Evolutionary conservation across 164 flowering plant species (phyloP), one percentile per base, ranked within the genome.

Genomic region (Warburgia ugandensis): DNA sequence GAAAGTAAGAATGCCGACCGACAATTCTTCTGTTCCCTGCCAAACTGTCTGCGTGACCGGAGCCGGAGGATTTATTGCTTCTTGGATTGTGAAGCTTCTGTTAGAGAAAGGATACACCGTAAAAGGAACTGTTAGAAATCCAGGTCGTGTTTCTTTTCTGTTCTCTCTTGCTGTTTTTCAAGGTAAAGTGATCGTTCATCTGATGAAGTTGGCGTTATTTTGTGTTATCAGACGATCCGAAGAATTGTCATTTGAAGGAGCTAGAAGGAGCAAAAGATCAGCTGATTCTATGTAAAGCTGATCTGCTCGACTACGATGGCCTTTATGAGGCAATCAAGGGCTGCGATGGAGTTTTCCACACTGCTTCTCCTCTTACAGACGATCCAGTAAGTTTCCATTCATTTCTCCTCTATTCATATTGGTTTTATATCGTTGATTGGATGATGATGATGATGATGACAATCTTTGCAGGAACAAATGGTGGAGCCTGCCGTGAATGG

Each of bases 401-500:
- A 21, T 13, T 14, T 22, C 31, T 13, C 3, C 27, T 3, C 4
- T 22, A 2, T 27, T 45, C n/a, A 13, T 12, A 16, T 14, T 26
- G 4, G 10, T 10, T 45, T 45, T 1, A 1, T 21, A 43, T 2
- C 5, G 16, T 11, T 16, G 3, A 27, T 29, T 28, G 1, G 36
- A 35, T 29, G 22, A 16, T 4, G 3, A 14, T 46, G 33, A 23
- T 13, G 27, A 29, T 6, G 32, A 31, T 25, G 31, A 21, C 21
- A 10, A 20, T 20, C 29, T 20, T 20, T 17, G 32, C 25, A 49
- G 84, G 97, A 86, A 51, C 77, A 89, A 74, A 89, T 92, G 99
- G 88, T 94, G 77, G 97, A 84, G 71, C 99, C 99, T 5, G 97
- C 99, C 0, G 94, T 89, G 69, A 68, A 51, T 1, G 99, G 99